Percentiles rank a stretch among this genome's conserved stretches.
phyloP scores from a whole-genome alignment of 2,329 filamentous ascomycete species.

The Epichloe baconii region DNA sequence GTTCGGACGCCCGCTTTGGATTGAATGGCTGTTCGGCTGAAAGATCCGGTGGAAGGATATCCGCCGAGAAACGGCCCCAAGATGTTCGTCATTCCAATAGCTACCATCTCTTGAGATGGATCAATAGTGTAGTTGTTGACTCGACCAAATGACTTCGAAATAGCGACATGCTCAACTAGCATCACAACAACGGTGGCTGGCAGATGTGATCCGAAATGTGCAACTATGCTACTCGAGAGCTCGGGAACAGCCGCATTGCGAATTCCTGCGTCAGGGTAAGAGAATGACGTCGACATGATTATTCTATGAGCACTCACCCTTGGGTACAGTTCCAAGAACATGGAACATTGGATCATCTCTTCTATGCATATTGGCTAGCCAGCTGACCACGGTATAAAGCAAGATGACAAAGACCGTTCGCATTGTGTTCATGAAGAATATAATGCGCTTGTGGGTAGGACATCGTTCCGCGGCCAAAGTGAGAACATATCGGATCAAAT shows the following conservation, averaged over 20 bases:
- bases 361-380: constrained; percentile 61
- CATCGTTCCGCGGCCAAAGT: constrained; percentile 53
- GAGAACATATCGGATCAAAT: constrained; percentile 57
- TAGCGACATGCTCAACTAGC: constrained; percentile 91
- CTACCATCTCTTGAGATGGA: constrained; percentile 90
- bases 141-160: constrained; percentile 90
- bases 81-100: constrained; percentile 82
- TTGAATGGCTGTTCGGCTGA: constrained; percentile 92
- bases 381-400: constrained; percentile 85
- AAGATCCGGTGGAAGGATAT: constrained; percentile 88
- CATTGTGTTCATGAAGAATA: constrained; percentile 86
- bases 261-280: constrained; percentile 43
- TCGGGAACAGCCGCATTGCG: constrained; percentile 61
- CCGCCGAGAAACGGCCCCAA: constrained; percentile 84
- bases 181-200: constrained; percentile 87
- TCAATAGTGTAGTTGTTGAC: constrained; percentile 95
- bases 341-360: constrained; percentile 53
- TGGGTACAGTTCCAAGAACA: constrained; percentile 64
- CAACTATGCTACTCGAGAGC: constrained; percentile 53
- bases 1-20: constrained; percentile 92
- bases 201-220: constrained; percentile 55
- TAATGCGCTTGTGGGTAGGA: constrained; percentile 55
- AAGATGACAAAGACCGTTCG: constrained; percentile 85
- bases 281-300: background rate
- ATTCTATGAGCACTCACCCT: constrained; percentile 30